A percentile compares a stretch with the other conserved stretches of the same genome.
These are phyloP conservation scores for Stachybotrys chartarum DNA, from an alignment of 2,329 filamentous ascomycete species.

Conservation along the genomic window DNA sequence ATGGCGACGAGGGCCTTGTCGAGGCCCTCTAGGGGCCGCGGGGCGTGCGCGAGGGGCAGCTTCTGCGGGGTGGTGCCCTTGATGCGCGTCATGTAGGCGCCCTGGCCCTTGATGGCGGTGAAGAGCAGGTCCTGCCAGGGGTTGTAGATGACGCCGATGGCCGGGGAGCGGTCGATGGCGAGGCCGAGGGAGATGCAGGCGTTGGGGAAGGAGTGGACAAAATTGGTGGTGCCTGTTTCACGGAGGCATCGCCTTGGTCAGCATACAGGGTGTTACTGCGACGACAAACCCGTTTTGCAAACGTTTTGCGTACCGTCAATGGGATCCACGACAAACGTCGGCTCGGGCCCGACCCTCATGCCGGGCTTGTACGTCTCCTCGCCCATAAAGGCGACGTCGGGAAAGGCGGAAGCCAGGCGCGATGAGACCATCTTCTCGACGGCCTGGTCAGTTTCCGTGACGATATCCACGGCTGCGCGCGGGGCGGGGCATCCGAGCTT, in stretches of 20 bases:
- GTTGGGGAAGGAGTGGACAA: slow-evolving; percentile 67
- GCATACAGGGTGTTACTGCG: not conserved
- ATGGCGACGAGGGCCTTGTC: slow-evolving; percentile 57
- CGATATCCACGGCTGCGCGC: slow-evolving; percentile 54
- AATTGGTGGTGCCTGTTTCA: slow-evolving; percentile 57
- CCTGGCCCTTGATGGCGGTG: slow-evolving; percentile 60
- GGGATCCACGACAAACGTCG: slow-evolving; percentile 76
- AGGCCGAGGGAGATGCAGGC: slow-evolving; percentile 74
- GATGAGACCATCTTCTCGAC: slow-evolving; percentile 56
- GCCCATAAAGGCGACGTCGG: slow-evolving; percentile 58
- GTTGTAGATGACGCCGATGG: slow-evolving; percentile 73
- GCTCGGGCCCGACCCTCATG: slow-evolving; percentile 51
- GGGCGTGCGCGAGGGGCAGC: slow-evolving; percentile 35
- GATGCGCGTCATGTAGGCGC: slow-evolving; percentile 50
- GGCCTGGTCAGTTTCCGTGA: slow-evolving; percentile 60
- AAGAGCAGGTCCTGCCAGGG: slow-evolving; percentile 65
- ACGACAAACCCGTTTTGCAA: not conserved
- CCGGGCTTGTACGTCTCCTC: slow-evolving; percentile 72
- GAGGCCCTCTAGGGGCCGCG: slow-evolving; percentile 53
- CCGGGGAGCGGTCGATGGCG: slow-evolving; percentile 52
- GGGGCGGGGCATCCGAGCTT: not conserved
- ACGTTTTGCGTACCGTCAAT: slow-evolving; percentile 53
- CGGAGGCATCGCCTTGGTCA: not conserved
- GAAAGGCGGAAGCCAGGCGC: slow-evolving; percentile 45
- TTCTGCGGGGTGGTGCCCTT: slow-evolving; percentile 27